Evolutionary conservation across 1,284 basidiomycete species (phyloP).

Genomic region (Neonothopanus nambi): DNA sequence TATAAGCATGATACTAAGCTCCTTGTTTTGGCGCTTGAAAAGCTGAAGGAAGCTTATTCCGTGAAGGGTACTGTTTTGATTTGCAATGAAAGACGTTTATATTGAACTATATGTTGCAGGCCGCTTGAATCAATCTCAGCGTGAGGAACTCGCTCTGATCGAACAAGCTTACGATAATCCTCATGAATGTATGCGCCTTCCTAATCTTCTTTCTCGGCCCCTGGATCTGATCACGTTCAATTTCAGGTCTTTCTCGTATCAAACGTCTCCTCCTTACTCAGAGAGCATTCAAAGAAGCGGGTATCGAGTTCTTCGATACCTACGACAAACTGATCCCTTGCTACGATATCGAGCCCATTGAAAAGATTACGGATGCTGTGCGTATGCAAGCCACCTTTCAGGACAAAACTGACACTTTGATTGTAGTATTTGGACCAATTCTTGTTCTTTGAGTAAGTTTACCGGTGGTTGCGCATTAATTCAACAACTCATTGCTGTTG

Average conservation of each 20-base stretch:
- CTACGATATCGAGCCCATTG: slow-evolving; percentile 97
- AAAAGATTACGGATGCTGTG: slow-evolving; percentile 96
- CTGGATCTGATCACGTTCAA: slow-evolving; percentile 2
- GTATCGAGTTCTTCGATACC: slow-evolving; percentile 94
- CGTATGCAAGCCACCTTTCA: slow-evolving; percentile 27
- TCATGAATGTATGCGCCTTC: slow-evolving; percentile 68
- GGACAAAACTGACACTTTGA: slow-evolving; percentile 22
- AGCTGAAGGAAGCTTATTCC: slow-evolving; percentile 97
- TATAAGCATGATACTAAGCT: slow-evolving; percentile 99
- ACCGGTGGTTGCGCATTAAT: slow-evolving; percentile 18
- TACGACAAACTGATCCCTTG: slow-evolving; percentile 98
- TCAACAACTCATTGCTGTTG: slow-evolving; percentile 27
- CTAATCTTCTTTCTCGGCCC: neutral
- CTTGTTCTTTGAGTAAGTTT: slow-evolving; percentile 72
- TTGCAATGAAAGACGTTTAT: neutral
- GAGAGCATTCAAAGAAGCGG: slow-evolving; percentile 95
- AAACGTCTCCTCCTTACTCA: slow-evolving; percentile 94
- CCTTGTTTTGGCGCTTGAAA: slow-evolving; percentile 91
- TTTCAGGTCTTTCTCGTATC: slow-evolving; percentile 84
- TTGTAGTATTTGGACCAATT: slow-evolving; percentile 86
- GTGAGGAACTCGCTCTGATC: slow-evolving; percentile 93
- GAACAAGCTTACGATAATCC: slow-evolving; percentile 97
- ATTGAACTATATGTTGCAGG: slow-evolving; percentile 28
- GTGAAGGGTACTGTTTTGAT: slow-evolving; percentile 68
- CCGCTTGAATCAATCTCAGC: slow-evolving; percentile 93